Evolutionary conservation across 2,329 filamentous ascomycete genomes (phyloP), one percentile per base, ranked within the genome.

Genomic region (Fusarium sp.): DNA sequence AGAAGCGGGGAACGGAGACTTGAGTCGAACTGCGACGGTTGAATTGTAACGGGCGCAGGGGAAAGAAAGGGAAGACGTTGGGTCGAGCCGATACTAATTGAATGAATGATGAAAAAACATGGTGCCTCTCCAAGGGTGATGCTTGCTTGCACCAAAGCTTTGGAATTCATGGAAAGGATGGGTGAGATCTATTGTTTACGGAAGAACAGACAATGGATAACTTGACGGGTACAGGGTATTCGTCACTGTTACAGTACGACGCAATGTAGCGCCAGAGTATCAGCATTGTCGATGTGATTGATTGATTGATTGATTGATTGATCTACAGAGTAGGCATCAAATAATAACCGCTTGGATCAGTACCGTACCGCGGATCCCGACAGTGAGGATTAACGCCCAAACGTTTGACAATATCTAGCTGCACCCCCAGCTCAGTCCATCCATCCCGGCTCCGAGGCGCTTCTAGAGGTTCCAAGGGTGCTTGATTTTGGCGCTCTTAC

Each of bases 61-160:
- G 64, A 45, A 31, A 31, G 33, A 46, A 45, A 31, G 42, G 33
- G 42, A 50, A 46, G 26, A 26, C 23, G 23, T 23, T 23, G 23
- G 23, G 23, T 23, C 23, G 23, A 23, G 4, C 23, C 23, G 23
- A 23, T 23, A 4, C 23, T 23, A 45, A 52, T 67, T 52, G 52
- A 57, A 53, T 37, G 18, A 53, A 30, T 65, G 56, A 63, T 58
- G 45, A 26, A 37, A 54, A 28, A 46, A 50, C 42, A 53, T 42
- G 44, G 23, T 57, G 33, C 31, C n/a, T 46, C 49, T 62, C 31
- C 65, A 42, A 51, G 67, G 70, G 61, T 72, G 46, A 72, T 72
- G 70, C 70, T 65, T 69, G 70, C 59, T 57, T 23, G 8, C 64
- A 69, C 70, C 70, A 62, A 46, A 65, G 65, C 65, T 60, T 62